These are phyloP conservation scores for Polygonum aviculare DNA, from an alignment of 148 eudicot species.

Conservation along the genomic window DNA sequence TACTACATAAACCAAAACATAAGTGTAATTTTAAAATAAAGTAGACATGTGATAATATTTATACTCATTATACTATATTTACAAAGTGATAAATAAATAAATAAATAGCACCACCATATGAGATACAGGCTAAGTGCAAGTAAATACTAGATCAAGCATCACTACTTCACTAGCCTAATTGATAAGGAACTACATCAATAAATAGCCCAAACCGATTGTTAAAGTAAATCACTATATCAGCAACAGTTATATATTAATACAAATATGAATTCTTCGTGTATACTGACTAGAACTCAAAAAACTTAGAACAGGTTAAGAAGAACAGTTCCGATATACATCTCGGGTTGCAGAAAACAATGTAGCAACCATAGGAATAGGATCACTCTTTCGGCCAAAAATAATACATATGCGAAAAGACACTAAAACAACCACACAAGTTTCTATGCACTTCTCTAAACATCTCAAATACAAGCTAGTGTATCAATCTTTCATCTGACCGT, in stretches of 20 bases:
- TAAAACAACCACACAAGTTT: not conserved
- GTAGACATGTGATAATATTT: no score
- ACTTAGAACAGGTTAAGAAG: not conserved
- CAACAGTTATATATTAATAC: not conserved
- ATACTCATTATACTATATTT: no score
- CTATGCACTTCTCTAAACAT: not conserved
- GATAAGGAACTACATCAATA: no score
- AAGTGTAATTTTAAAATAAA: no score
- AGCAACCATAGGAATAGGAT: not conserved
- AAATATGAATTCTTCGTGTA: not conserved
- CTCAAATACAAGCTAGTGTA: not conserved
- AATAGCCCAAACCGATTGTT: no score
- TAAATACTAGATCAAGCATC: no score
- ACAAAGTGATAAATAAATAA: no score
- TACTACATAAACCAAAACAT: no score
- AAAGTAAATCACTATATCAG: no score
- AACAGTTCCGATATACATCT: not conserved
- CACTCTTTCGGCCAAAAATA: not conserved
- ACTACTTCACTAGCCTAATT: no score
- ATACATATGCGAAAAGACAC: not conserved
- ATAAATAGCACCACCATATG: no score
- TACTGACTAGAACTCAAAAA: not conserved
- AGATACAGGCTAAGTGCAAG: no score
- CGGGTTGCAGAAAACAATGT: not conserved
- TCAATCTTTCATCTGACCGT: not conserved